Conservation (phyloP, 768 basidiomycete species). For the Serendipita vermifera region DNA sequence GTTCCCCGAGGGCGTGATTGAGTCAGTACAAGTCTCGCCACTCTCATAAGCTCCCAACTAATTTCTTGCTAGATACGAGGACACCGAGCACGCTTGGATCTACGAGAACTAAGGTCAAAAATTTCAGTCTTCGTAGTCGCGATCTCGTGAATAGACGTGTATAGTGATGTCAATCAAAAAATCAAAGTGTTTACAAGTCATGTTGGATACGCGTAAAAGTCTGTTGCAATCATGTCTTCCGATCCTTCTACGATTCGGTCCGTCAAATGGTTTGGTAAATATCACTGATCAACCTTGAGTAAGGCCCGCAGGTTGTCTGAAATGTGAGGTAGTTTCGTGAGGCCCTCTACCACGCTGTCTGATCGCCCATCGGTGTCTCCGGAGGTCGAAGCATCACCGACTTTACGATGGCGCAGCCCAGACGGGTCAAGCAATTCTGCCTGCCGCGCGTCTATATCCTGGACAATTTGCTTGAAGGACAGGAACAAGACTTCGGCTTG, state of each 20-base stretch:
- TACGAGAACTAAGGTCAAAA: constrained; percentile 49
- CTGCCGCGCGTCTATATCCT: constrained; percentile 72
- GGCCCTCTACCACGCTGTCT: not conserved
- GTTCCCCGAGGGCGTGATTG: constrained; percentile 78
- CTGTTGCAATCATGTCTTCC: no score
- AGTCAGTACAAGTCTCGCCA: constrained; percentile 27
- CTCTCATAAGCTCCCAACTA: not conserved
- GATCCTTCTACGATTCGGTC: not conserved
- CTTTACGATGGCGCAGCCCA: not conserved
- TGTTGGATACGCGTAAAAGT: no score
- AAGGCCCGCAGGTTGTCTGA: constrained; percentile 13
- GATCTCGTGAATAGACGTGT: no score
- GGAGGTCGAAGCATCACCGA: not conserved
- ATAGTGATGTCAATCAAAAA: no score
- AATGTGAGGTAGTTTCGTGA: constrained; percentile 11
- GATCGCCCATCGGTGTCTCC: not conserved
- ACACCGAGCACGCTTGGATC: constrained; percentile 55
- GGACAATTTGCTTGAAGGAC: constrained; percentile 77
- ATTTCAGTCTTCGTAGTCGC: no score
- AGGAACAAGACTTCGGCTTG: constrained; percentile 96
- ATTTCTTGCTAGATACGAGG: constrained; percentile 27
- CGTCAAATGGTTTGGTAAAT: not conserved
- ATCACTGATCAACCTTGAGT: constrained; percentile 2
- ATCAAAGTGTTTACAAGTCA: no score
- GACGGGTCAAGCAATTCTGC: constrained; percentile 30